phyloP scores from a whole-genome alignment of 148 eudicot species.

The Heliosperma pusillum region DNA sequence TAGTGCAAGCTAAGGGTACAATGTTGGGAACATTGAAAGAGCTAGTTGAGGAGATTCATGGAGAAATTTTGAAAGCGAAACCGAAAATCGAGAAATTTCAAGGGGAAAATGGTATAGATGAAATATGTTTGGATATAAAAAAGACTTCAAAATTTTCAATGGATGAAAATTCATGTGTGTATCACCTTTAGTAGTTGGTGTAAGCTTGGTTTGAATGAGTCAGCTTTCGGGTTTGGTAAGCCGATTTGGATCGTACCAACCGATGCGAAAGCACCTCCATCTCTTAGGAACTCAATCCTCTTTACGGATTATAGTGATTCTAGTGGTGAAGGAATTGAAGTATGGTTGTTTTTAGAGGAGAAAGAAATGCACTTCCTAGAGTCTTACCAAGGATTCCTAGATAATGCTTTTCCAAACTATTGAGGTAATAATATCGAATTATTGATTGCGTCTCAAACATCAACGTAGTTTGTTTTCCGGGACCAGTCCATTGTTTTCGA shows the following conservation, averaged over 20 bases:
- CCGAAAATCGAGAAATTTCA: constrained; percentile 3
- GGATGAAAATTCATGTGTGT: background rate
- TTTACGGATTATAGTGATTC: background rate
- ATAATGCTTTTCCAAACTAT: background rate
- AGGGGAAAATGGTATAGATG: background rate
- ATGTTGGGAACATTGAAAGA: background rate
- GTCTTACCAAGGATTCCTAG: background rate
- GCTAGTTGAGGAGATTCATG: constrained; percentile 1
- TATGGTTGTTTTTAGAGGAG: constrained; percentile 6
- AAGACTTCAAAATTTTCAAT: background rate
- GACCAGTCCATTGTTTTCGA: too few relatives aligned
- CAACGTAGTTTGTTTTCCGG: too few relatives aligned
- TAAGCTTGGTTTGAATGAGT: constrained; percentile 14
- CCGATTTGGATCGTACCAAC: constrained; percentile 5
- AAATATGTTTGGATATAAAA: background rate
- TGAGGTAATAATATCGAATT: too few relatives aligned
- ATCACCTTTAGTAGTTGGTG: constrained; percentile 12
- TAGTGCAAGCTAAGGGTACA: background rate
- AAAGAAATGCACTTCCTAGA: background rate
- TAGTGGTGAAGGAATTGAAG: constrained; percentile 3
- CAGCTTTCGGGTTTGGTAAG: constrained; percentile 17
- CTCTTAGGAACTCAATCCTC: background rate
- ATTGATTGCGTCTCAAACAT: too few relatives aligned
- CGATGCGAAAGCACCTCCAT: background rate
- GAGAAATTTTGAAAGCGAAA: background rate